Conservation (phyloP, 2,329 filamentous ascomycete genomes). For the Xylariales sp. region DNA sequence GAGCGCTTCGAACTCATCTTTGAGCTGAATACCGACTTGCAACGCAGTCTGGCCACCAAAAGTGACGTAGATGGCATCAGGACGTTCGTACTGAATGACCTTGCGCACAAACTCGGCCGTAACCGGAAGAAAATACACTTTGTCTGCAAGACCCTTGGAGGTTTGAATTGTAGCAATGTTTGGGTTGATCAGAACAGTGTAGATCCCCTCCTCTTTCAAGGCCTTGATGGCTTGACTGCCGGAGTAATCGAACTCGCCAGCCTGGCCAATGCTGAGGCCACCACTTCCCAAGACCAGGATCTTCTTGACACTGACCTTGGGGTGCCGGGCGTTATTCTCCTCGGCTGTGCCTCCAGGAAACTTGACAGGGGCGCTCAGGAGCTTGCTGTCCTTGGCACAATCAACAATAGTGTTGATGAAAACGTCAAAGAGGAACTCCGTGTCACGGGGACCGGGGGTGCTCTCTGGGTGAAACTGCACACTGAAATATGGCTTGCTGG, state of each 20-base stretch:
- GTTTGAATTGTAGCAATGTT: slow-evolving; percentile 99
- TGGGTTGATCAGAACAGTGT: slow-evolving; percentile 96
- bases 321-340: slow-evolving; percentile 73
- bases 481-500: slow-evolving; percentile 86
- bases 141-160: slow-evolving; percentile 94
- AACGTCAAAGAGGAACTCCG: slow-evolving; percentile 94
- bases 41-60: slow-evolving; percentile 97
- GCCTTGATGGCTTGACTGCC: slow-evolving; percentile 98
- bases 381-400: slow-evolving; percentile 61
- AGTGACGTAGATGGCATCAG: slow-evolving; percentile 95
- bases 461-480: slow-evolving; percentile 99
- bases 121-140: slow-evolving; percentile 97
- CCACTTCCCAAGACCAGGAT: slow-evolving; percentile 91
- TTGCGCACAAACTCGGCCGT: slow-evolving; percentile 97
- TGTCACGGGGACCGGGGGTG: slow-evolving; percentile 90
- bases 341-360: slow-evolving; percentile 83
- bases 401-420: slow-evolving; percentile 83
- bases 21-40: slow-evolving; percentile 94
- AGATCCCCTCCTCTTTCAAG: slow-evolving; percentile 94
- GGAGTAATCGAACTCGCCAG: slow-evolving; percentile 98
- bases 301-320: slow-evolving; percentile 84
- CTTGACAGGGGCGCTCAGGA: slow-evolving; percentile 68
- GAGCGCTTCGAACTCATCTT: slow-evolving; percentile 90
- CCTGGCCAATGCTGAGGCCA: slow-evolving; percentile 94
- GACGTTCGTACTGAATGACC: slow-evolving; percentile 90